These are phyloP conservation scores for Colletotrichum spinosum DNA, from an alignment of 2,329 filamentous ascomycete genomes.

Conservation along the genomic window DNA sequence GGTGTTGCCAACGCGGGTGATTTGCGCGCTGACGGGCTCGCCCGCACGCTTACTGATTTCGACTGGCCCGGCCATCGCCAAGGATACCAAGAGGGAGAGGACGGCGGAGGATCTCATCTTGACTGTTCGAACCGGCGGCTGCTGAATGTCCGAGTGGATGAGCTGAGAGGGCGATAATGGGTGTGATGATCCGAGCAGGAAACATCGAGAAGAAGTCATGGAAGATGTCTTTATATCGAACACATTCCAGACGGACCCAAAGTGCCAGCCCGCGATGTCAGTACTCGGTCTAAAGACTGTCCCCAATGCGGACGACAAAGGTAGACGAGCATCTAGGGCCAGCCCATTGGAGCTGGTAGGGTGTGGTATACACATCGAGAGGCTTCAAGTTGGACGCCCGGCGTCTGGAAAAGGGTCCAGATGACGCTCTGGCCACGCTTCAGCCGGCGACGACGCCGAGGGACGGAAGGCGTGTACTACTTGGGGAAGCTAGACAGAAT, in stretches of 20 bases:
- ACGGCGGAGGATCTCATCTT: conserved; percentile 50
- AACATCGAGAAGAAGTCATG: neutral
- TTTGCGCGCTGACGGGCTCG: conserved; percentile 37
- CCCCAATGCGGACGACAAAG: conserved; percentile 16
- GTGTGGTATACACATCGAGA: neutral
- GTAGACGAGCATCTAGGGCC: conserved; percentile 1
- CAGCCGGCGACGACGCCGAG: neutral
- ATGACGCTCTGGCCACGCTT: neutral
- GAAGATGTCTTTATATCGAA: conserved; percentile 23
- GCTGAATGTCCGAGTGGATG: conserved; percentile 4
- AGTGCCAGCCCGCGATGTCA: neutral
- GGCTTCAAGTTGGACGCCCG: neutral
- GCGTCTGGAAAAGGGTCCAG: neutral
- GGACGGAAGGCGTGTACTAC: conserved; percentile 15
- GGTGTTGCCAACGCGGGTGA: conserved; percentile 57
- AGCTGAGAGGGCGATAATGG: conserved; percentile 7
- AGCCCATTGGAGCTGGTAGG: conserved; percentile 18
- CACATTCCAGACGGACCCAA: neutral
- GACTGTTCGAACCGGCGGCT: conserved; percentile 6
- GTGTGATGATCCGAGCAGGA: conserved; percentile 10
- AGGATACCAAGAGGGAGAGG: conserved; percentile 48
- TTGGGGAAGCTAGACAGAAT: neutral
- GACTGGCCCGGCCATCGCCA: conserved; percentile 48
- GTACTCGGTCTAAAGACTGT: neutral
- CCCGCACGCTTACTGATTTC: conserved; percentile 46